phyloP scores from a whole-genome alignment of 495 filamentous ascomycete genomes.

The Neurospora sp. region DNA sequence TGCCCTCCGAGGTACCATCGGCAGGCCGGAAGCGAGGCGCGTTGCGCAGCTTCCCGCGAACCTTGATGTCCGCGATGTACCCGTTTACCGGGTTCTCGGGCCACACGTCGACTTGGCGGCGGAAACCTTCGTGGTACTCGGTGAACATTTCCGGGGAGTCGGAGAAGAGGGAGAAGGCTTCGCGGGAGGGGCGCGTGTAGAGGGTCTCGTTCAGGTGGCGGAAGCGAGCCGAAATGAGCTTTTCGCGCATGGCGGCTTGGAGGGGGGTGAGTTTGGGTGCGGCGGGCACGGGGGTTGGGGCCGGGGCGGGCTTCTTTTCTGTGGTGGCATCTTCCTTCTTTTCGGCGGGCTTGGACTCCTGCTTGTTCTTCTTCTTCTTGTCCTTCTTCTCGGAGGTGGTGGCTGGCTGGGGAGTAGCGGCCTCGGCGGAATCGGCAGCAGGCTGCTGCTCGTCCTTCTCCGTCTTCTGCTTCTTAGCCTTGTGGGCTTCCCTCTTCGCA shows the following conservation, averaged over 20 bases:
- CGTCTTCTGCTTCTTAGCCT: slow-evolving; percentile 24
- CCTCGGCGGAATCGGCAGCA: neutral
- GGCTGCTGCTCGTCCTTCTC: slow-evolving; percentile 3
- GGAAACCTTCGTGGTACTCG: slow-evolving; percentile 92
- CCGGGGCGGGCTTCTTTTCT: slow-evolving; percentile 2
- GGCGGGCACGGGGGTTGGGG: slow-evolving; percentile 17
- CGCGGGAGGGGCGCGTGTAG: slow-evolving; percentile 77
- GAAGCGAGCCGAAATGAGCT: slow-evolving; percentile 89
- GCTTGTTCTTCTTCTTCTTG: slow-evolving; percentile 28
- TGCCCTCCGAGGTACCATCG: slow-evolving; percentile 8
- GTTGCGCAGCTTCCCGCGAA: slow-evolving; percentile 34
- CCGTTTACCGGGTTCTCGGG: slow-evolving; percentile 87
- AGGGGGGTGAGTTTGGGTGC: slow-evolving; percentile 67
- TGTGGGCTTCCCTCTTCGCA: slow-evolving; percentile 32
- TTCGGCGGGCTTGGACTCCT: slow-evolving; percentile 8
- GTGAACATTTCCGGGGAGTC: slow-evolving; percentile 79
- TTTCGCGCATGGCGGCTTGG: slow-evolving; percentile 85
- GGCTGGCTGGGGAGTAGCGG: neutral
- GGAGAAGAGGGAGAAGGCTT: slow-evolving; percentile 68
- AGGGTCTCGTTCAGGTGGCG: slow-evolving; percentile 94
- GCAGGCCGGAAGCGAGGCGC: slow-evolving; percentile 25
- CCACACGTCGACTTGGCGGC: slow-evolving; percentile 88
- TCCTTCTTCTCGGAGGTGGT: slow-evolving; percentile 19
- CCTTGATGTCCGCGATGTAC: slow-evolving; percentile 59
- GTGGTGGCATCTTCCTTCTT: slow-evolving; percentile 7